Conservation (phyloP, 306 rosid species). For the Phaseolus lunatus region DNA sequence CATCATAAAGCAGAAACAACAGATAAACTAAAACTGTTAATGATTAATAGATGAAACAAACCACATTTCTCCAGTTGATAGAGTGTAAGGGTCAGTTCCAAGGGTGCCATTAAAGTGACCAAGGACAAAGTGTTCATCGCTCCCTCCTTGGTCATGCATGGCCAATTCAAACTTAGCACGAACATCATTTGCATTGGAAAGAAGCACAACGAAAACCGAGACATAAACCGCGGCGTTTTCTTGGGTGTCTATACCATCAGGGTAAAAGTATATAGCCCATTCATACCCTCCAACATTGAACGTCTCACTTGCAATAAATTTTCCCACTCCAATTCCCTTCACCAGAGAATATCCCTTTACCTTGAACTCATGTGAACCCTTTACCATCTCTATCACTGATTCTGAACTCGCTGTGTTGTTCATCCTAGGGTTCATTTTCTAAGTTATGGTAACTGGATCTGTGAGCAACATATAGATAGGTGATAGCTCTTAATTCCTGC, state of each 20-base stretch:
- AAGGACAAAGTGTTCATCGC: conserved; percentile 77
- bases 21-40: neutral
- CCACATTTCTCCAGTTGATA: conserved; percentile 96
- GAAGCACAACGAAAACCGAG: conserved; percentile 85
- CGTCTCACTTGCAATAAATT: conserved; percentile 15
- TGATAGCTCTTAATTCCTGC: no score
- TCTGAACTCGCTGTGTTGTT: conserved; percentile 50
- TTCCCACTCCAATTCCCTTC: conserved; percentile 90
- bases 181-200: conserved; percentile 84
- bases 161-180: conserved; percentile 86
- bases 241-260: conserved; percentile 86
- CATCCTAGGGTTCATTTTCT: no score
- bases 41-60: conserved; percentile 23
- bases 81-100: conserved; percentile 81
- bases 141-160: conserved; percentile 77
- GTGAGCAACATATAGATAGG: no score
- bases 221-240: conserved; percentile 76
- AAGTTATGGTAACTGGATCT: no score
- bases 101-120: conserved; percentile 86
- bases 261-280: conserved; percentile 94
- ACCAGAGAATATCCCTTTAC: conserved; percentile 83
- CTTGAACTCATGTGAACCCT: conserved; percentile 89
- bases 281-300: conserved; percentile 87
- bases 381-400: conserved; percentile 81
- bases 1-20: neutral